Evolutionary conservation across 129 eudicot genomes (phyloP).

Genomic region (Ambrosia artemisiifolia): DNA sequence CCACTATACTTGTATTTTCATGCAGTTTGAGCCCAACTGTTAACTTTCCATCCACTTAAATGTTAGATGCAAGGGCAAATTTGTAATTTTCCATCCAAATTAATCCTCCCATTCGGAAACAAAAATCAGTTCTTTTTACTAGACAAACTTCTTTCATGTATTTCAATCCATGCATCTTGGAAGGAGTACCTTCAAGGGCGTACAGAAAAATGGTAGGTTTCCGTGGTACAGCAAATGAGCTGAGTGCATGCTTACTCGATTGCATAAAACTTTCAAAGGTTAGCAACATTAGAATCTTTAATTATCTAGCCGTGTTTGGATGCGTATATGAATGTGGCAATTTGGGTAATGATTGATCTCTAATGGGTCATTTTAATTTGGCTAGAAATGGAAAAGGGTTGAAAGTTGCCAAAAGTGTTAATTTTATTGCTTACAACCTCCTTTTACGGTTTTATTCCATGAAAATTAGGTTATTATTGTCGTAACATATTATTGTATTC

Average conservation of each 20-base stretch:
- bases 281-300: slow-evolving; percentile 21
- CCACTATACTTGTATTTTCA: no score
- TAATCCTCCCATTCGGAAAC: slow-evolving; percentile 87
- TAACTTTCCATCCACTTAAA: no score
- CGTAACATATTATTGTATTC: not conserved
- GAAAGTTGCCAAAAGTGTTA: not conserved
- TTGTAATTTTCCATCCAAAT: no score
- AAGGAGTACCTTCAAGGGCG: slow-evolving; percentile 47
- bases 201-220: slow-evolving; percentile 62
- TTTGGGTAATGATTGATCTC: no score
- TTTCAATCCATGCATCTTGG: slow-evolving; percentile 56
- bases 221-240: slow-evolving; percentile 67
- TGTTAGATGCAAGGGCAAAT: no score
- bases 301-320: slow-evolving; percentile 7
- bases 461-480: not conserved
- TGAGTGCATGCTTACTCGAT: slow-evolving; percentile 66
- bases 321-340: not conserved
- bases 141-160: slow-evolving; percentile 79
- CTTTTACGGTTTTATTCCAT: no score
- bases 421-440: not conserved
- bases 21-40: no score
- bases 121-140: slow-evolving; percentile 69
- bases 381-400: no score
- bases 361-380: no score
- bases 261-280: slow-evolving; percentile 84